Conservation (phyloP, 768 basidiomycete genomes). For the Omphalotus guepiniiformis region DNA sequence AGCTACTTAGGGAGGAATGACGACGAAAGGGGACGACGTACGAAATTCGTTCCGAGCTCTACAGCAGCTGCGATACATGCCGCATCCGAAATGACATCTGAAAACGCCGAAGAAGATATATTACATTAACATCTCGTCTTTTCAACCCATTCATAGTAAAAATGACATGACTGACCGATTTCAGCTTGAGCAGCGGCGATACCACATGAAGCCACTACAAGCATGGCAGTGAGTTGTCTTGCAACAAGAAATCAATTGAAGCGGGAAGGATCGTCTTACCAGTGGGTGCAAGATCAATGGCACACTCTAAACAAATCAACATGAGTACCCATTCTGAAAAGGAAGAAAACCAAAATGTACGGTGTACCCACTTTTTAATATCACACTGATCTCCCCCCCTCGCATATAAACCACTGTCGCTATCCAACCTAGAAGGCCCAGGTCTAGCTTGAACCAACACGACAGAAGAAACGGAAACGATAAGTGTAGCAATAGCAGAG, state of each 20-base stretch:
- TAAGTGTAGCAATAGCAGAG: background rate
- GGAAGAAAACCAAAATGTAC: background rate
- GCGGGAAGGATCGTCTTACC: too few relatives aligned
- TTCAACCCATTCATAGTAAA: too few relatives aligned
- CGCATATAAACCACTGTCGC: too few relatives aligned
- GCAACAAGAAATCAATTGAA: too few relatives aligned
- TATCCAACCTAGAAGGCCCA: background rate
- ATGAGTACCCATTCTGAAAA: background rate
- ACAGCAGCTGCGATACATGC: constrained; percentile 3
- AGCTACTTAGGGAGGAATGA: too few relatives aligned
- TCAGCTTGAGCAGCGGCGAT: constrained; percentile 3
- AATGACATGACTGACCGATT: constrained; percentile 2
- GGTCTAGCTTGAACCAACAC: background rate
- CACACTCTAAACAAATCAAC: background rate
- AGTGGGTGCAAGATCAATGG: background rate
- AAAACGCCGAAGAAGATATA: background rate
- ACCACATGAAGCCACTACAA: constrained; percentile 1
- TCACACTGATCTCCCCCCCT: too few relatives aligned
- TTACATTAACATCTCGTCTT: background rate
- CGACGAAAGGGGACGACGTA: too few relatives aligned
- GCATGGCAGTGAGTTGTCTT: too few relatives aligned
- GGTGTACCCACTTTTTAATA: too few relatives aligned
- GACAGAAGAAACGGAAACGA: background rate
- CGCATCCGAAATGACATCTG: constrained; percentile 1
- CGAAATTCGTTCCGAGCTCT: background rate